These are phyloP conservation scores for Huntiella bhutanensis DNA, from an alignment of 2,329 filamentous ascomycete genomes.

Conservation along the genomic window DNA sequence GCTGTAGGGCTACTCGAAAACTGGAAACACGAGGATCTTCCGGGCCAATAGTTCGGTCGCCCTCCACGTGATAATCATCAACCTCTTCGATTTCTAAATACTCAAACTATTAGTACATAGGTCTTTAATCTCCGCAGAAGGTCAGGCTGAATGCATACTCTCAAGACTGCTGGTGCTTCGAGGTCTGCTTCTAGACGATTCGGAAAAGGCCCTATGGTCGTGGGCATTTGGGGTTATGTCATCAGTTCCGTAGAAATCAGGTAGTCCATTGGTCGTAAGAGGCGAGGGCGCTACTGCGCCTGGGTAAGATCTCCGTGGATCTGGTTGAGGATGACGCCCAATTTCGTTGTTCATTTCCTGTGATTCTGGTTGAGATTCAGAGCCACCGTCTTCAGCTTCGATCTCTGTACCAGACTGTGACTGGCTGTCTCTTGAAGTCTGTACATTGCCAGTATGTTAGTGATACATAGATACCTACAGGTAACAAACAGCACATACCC, in stretches of 20 bases:
- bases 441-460: not conserved
- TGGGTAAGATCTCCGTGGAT: no score
- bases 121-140: not conserved
- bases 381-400: not conserved
- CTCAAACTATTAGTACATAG: constrained; percentile 15
- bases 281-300: constrained; percentile 34
- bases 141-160: constrained; percentile 28
- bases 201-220: constrained; percentile 56
- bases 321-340: no score
- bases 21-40: constrained; percentile 33
- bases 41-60: not conserved
- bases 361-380: no score
- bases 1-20: constrained; percentile 57
- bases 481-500: constrained; percentile 33
- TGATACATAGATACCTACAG: not conserved
- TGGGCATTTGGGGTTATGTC: constrained; percentile 66
- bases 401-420: constrained; percentile 4
- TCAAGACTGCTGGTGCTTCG: constrained; percentile 60
- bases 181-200: constrained; percentile 37
- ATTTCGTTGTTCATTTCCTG: no score
- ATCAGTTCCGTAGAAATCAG: constrained; percentile 44
- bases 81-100: constrained; percentile 26
- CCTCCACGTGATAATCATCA: constrained; percentile 19
- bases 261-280: constrained; percentile 56
- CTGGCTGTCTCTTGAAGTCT: constrained; percentile 1